Percentiles rank a stretch among this genome's conserved stretches.
phyloP scores from a whole-genome alignment of 1,284 basidiomycete species.

The Grifola frondosa region DNA sequence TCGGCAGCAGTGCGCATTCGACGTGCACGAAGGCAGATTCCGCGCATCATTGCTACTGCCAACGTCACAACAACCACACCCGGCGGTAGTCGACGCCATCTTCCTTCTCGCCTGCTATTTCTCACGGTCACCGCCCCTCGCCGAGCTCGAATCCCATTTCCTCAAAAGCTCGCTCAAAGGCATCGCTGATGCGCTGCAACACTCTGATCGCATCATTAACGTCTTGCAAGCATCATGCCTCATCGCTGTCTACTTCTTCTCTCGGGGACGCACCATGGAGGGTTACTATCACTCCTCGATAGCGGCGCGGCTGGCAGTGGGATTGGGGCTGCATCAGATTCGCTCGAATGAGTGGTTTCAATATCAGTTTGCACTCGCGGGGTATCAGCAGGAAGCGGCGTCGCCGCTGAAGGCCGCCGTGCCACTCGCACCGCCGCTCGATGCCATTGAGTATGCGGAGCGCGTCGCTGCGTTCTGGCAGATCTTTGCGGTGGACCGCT shows the following conservation, averaged over 20 bases:
- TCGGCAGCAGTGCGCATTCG: slow-evolving; percentile 58
- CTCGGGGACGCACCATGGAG: slow-evolving; percentile 54
- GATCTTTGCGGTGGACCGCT: slow-evolving; percentile 57
- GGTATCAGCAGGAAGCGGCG: slow-evolving; percentile 15
- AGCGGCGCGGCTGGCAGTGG: slow-evolving; percentile 54
- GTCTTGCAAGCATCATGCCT: slow-evolving; percentile 60
- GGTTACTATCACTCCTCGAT: slow-evolving; percentile 62
- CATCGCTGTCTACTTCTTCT: slow-evolving; percentile 59
- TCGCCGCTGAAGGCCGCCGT: slow-evolving; percentile 25
- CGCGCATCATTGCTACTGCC: slow-evolving; percentile 28
- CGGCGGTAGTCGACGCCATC: slow-evolving; percentile 58
- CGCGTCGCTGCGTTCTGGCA: slow-evolving; percentile 59
- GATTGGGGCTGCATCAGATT: slow-evolving; percentile 54
- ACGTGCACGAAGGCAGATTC: slow-evolving; percentile 48
- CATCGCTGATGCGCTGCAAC: slow-evolving; percentile 48
- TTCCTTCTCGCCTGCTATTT: slow-evolving; percentile 60
- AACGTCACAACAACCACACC: slow-evolving; percentile 44
- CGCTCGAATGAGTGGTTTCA: slow-evolving; percentile 32
- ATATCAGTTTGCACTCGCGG: slow-evolving; percentile 24
- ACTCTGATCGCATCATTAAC: slow-evolving; percentile 54
- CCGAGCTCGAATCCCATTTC: slow-evolving; percentile 46
- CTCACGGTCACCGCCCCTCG: slow-evolving; percentile 40
- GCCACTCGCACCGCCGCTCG: slow-evolving; percentile 39
- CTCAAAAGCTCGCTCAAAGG: slow-evolving; percentile 49
- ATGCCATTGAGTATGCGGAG: slow-evolving; percentile 44